Evolutionary conservation across 768 basidiomycete genomes (phyloP).

Genomic region (Serendipita sp.): DNA sequence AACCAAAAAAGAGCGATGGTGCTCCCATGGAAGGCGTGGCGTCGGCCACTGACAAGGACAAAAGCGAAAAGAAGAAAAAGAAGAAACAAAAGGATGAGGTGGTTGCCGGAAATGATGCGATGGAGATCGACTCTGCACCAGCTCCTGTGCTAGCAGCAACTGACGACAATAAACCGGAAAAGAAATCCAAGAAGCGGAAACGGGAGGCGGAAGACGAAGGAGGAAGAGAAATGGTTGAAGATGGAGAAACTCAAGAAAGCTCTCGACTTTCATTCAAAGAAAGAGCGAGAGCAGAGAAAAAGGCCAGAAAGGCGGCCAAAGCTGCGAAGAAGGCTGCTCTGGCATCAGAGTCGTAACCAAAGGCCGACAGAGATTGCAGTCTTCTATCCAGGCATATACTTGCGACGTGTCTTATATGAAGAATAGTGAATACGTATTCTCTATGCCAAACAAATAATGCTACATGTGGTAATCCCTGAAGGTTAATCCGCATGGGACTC

Average conservation of each 20-base stretch:
- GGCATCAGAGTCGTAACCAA: not conserved
- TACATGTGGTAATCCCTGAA: too few species aligned
- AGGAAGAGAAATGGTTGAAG: not conserved
- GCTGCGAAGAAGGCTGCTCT: not conserved
- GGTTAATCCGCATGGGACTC: too few species aligned
- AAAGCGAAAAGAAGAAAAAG: not conserved
- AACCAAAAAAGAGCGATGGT: not conserved
- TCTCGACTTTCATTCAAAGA: conserved; percentile 2
- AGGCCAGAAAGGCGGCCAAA: conserved; percentile 1
- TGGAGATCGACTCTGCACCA: not conserved
- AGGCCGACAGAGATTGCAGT: too few species aligned
- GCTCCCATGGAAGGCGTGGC: not conserved
- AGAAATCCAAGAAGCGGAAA: conserved; percentile 6
- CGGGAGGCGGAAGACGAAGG: conserved; percentile 5
- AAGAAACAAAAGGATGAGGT: not conserved
- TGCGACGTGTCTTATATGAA: too few species aligned
- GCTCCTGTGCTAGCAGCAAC: not conserved
- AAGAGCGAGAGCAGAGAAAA: not conserved
- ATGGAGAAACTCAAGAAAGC: not conserved
- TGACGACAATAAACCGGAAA: not conserved
- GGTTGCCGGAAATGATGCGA: not conserved
- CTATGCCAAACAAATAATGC: too few species aligned
- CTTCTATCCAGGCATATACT: too few species aligned
- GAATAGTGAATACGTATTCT: too few species aligned
- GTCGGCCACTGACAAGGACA: not conserved